Base-by-base conservation (phyloP, 495 filamentous ascomycete genomes). In the Penicillium bovifimosum region DNA sequence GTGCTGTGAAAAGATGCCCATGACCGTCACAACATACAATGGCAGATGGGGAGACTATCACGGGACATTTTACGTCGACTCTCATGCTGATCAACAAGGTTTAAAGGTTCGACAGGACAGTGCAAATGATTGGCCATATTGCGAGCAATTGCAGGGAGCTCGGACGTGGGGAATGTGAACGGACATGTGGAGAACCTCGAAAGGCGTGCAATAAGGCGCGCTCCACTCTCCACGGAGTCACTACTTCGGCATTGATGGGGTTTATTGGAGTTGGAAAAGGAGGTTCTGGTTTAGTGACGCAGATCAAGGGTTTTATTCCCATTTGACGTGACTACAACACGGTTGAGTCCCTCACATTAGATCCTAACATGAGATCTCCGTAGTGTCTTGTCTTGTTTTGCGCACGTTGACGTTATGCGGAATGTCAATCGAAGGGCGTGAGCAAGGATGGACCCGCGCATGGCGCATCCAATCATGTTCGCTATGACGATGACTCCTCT, bases 401-500 rank as follows among this genome's bases (percentile, higher is more conserved):
- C 33, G 42, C 17, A 33, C 46, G 16, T 29, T 48, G 33, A 4
- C 3, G 39, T 2, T 33, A 35, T 20, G 29, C 32, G 53, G 60
- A 63, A 65, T 65, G 62, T 63, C 60, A 59, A 63, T 56, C 52
- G 56, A 63, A 65, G 62, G 62, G 62, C 62, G 62, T 38, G 52
- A 41, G 47, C 54, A 54, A 47, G 52, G 40, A 31, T 45, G 52
- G 38, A 48, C 40, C 42, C 34, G 45, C 31, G 24, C 36, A 41
- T 31, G 13, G 51, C 36, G 38, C 34, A 9, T 26, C 47, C 55
- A 55, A 58, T 51, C 55, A 61, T 20, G 41, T 18, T 27, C 16
- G 17, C 34, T 18, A 33, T 33, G 28, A 11, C 20, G 41, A 56
- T 60, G 46, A 50, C 46, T 50, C 46, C 46, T 32, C 46, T n/a